Evolutionary conservation across 2,329 filamentous ascomycete genomes (phyloP), one percentile per base, ranked within the genome.

Genomic region (Hymenoscyphus repandus): DNA sequence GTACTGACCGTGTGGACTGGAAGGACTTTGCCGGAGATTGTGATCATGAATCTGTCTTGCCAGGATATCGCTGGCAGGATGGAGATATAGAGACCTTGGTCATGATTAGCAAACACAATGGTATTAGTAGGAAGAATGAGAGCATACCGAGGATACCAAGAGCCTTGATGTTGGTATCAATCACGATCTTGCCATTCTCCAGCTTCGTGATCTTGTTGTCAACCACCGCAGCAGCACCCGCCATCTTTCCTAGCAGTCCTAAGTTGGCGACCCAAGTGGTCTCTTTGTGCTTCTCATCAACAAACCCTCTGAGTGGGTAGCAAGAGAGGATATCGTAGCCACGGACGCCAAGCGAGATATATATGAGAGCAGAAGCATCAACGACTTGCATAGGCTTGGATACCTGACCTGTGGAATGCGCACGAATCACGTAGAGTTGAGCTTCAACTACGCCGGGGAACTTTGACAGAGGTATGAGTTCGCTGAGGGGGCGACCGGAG

Each of bases 161-260:
- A 0, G 90, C 90, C 66, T 95, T 96, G 38, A 96, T 65, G 12
- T 77, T 79, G 1, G 86, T 80, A 60, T 82, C 80, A 11, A 95
- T 69, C 6, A 80, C 69, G 17, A 93, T 70, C 13, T 81, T 72
- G 0, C 82, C 82, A 50, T 80, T 84, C 6, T 76, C 72, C 33
- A 77, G 69, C 39, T 83, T 65, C 32, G 76, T 77, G 40, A 84
- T 76, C 27, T 78, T 74, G n/a, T 74, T 83, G 34, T 74, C 75
- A 1, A 85, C 72, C 6, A 96, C 77, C 0, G 90, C 90, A 1
- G 89, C 90, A 1, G 85, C 82, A 0, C 90, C 92, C 0, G 90
- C 90, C 88, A 97, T 95, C 68, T 96, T 96, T 2, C 80, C 86
- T 3, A 95, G 58, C 1, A 97, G 72, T 0, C 92, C 92, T 1